phyloP scores from a whole-genome alignment of 371 early-diverging fungal genomes.

The Paramicrosporidium saccamoebae region DNA sequence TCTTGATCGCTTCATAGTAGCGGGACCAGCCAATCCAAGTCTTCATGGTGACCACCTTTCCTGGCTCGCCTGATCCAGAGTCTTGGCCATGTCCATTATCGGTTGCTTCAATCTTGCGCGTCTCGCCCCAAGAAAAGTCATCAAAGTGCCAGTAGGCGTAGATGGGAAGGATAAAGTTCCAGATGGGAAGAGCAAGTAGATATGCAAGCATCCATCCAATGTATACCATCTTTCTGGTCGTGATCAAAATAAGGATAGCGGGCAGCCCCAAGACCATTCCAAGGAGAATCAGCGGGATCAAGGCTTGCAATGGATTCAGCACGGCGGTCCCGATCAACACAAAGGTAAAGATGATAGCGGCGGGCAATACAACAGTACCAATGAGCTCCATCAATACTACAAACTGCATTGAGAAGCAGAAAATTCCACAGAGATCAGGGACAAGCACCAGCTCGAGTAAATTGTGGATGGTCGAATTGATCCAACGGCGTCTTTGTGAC shows the following conservation, averaged over 20 bases:
- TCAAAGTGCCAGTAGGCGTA: slow-evolving; percentile 98
- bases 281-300: slow-evolving; percentile 29
- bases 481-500: slow-evolving; percentile 89
- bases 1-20: too few species aligned
- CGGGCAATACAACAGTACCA: slow-evolving; percentile 82
- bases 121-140: slow-evolving; percentile 94
- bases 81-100: too few species aligned
- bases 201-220: slow-evolving; percentile 86
- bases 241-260: slow-evolving; percentile 50
- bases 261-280: slow-evolving; percentile 56
- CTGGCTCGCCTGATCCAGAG: too few species aligned
- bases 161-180: slow-evolving; percentile 75
- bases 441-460: slow-evolving; percentile 67
- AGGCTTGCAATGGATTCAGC: slow-evolving; percentile 7
- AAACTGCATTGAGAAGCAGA: slow-evolving; percentile 94
- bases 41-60: too few species aligned
- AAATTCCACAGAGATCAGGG: slow-evolving; percentile 75
- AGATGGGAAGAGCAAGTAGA: slow-evolving; percentile 63
- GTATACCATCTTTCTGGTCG: slow-evolving; percentile 48
- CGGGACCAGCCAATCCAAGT: too few species aligned
- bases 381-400: slow-evolving; percentile 77
- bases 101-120: slow-evolving; percentile 51
- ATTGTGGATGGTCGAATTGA: slow-evolving; percentile 93
- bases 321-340: slow-evolving; percentile 13
- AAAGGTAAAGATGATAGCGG: slow-evolving; percentile 36